Base-by-base conservation (phyloP, 345 rosid genomes). In the Bruguiera parviflora region DNA sequence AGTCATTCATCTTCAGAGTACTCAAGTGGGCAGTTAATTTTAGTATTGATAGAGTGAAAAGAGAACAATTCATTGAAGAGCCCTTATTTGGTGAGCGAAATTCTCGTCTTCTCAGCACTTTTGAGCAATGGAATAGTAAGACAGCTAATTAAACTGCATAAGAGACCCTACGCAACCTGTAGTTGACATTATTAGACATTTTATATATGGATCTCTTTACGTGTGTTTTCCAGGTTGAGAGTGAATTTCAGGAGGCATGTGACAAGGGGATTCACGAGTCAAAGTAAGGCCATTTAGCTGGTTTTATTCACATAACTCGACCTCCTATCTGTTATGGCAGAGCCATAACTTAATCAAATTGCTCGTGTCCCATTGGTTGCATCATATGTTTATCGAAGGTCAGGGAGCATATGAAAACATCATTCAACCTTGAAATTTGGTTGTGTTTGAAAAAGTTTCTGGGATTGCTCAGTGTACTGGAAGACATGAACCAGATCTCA, bases 231-330 rank as follows among this genome's bases (percentile, higher is more conserved):
- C 86, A 94, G 99, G 97, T 88, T 64, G 88, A 89, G 81, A 95
- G 99, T 86, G 97, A 92, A 84, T 94, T 94, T 82, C 97, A 88
- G 73, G 88, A 88, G 82, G 93, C 96, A 63, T 89, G 89, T 72
- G 96, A 88, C 71, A 85, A 77, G 70, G 99, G 99, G 59, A 88
- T 92, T 78, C 93, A 73, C 32, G 89, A 89, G 81, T 85, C 93
- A 66, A 90, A 89, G 97, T 94, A 84, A 75, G 88, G 53, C 15
- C 58, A 31, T 31, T 77, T 72, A 46, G 29, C 57, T 25, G 53
- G 46, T 74, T 76, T 15, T 59, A 19, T 51, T 68, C 27, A 24
- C 76, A 63, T 59, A 35, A 67, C 15, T 71, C 71, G 64, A 65
- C 24, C 64, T 71, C 65, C 3, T 49, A 35, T 70, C 59, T 35